These are phyloP conservation scores for Leptosphaerulina australis DNA, from an alignment of 2,329 filamentous ascomycete species.

Conservation along the genomic window DNA sequence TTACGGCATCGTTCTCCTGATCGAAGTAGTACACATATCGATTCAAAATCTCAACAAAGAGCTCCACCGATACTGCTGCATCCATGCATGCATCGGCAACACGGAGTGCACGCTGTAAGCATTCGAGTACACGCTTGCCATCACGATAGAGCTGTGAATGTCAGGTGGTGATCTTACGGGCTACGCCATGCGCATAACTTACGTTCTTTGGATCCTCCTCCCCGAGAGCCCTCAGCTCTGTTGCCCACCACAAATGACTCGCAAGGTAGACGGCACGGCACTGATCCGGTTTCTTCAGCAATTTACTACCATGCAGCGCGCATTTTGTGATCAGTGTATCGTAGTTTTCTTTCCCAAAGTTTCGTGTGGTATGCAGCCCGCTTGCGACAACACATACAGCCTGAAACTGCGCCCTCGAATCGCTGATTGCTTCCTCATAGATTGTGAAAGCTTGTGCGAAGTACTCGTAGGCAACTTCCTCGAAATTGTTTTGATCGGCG, in stretches of 20 bases:
- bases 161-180: conserved; percentile 14
- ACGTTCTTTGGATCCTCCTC: conserved; percentile 84
- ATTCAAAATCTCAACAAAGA: conserved; percentile 98
- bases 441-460: conserved; percentile 98
- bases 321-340: conserved; percentile 98
- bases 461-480: conserved; percentile 97
- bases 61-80: conserved; percentile 91
- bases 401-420: conserved; percentile 96
- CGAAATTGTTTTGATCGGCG: conserved; percentile 86
- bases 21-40: conserved; percentile 99
- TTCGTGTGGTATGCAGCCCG: conserved; percentile 83
- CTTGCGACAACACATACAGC: conserved; percentile 93
- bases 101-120: conserved; percentile 89
- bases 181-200: conserved; percentile 47
- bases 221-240: conserved; percentile 74
- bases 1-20: conserved; percentile 93
- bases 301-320: conserved; percentile 92
- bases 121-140: conserved; percentile 95
- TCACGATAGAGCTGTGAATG: conserved; percentile 79
- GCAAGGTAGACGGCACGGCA: conserved; percentile 95
- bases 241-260: conserved; percentile 97
- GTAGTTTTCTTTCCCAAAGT: conserved; percentile 97
- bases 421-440: conserved; percentile 94
- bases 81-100: conserved; percentile 99
- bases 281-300: conserved; percentile 97